Conservation (phyloP, 768 basidiomycete genomes). For the Lanmaoa rubissima region DNA sequence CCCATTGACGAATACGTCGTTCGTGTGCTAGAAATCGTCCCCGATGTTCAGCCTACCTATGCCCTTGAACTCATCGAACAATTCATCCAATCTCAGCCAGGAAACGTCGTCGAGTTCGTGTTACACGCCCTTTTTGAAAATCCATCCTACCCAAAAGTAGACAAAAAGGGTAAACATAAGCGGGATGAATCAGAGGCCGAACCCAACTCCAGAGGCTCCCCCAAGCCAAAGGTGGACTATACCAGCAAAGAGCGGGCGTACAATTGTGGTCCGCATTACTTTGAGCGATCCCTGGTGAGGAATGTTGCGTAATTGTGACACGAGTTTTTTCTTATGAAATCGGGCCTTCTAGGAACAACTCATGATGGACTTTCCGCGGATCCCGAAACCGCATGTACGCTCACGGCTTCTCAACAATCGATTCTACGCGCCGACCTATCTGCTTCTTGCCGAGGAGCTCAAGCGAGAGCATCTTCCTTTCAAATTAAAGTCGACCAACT, state of each 20-base stretch:
- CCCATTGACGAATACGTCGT: conserved; percentile 36
- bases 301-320: neutral
- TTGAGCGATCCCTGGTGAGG: conserved; percentile 49
- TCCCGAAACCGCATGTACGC: conserved; percentile 56
- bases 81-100: conserved; percentile 36
- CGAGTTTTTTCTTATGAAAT: neutral
- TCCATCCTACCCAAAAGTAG: conserved; percentile 54
- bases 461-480: conserved; percentile 35
- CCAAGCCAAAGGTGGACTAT: conserved; percentile 55
- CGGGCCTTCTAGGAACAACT: conserved; percentile 45
- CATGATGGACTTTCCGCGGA: conserved; percentile 52
- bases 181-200: conserved; percentile 31
- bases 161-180: conserved; percentile 48
- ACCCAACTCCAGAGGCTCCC: conserved; percentile 22
- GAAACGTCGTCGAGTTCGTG: conserved; percentile 49
- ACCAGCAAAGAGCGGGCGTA: conserved; percentile 43
- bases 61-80: conserved; percentile 47
- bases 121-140: conserved; percentile 64
- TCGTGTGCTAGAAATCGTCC: conserved; percentile 64
- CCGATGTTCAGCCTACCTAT: conserved; percentile 63
- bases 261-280: conserved; percentile 46
- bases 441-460: conserved; percentile 44
- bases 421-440: conserved; percentile 68
- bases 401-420: conserved; percentile 34
- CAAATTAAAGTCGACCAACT: conserved; percentile 34